phyloP scores from a whole-genome alignment of 208 protist genomes.

The Wallacemonas rigidus region DNA sequence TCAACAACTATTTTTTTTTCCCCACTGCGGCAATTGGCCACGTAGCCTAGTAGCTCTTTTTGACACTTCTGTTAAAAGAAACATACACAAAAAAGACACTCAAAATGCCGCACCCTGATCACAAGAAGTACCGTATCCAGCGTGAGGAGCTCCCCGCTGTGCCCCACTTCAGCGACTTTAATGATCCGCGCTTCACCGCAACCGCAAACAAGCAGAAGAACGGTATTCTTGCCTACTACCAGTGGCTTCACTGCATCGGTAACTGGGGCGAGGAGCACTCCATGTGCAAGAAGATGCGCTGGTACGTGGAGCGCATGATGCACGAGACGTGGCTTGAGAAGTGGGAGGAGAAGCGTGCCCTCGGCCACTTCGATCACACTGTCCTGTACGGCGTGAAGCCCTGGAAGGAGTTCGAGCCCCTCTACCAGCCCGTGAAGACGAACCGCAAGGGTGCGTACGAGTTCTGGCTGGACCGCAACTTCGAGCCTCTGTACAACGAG shows the following conservation, averaged over 20 bases:
- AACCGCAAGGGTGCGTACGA: conserved; percentile 91
- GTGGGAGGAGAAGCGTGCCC: conserved; percentile 87
- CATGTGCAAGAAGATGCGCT: conserved; percentile 93
- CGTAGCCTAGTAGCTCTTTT: conserved; percentile 19
- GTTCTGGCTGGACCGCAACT: conserved; percentile 87
- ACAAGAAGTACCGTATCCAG: conserved; percentile 86
- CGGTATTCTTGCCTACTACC: conserved; percentile 89
- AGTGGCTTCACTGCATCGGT: conserved; percentile 91
- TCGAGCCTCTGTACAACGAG: conserved; percentile 81
- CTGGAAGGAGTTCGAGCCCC: conserved; percentile 89
- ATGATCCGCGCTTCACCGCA: conserved; percentile 73
- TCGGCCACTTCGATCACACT: conserved; percentile 89
- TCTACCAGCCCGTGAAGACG: conserved; percentile 89
- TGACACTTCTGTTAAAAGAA: conserved; percentile 14
- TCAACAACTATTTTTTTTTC: conserved; percentile 5
- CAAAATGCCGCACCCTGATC: conserved; percentile 85
- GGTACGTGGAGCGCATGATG: conserved; percentile 91
- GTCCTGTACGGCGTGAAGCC: conserved; percentile 87
- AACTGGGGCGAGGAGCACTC: conserved; percentile 93
- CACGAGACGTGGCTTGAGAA: conserved; percentile 87
- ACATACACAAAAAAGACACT: not conserved
- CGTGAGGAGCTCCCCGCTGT: conserved; percentile 78
- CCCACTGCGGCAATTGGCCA: not conserved
- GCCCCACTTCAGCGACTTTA: conserved; percentile 89
- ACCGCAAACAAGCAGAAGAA: conserved; percentile 86